Conservation (phyloP, 2,329 filamentous ascomycete genomes). For the Ustulina deusta region DNA sequence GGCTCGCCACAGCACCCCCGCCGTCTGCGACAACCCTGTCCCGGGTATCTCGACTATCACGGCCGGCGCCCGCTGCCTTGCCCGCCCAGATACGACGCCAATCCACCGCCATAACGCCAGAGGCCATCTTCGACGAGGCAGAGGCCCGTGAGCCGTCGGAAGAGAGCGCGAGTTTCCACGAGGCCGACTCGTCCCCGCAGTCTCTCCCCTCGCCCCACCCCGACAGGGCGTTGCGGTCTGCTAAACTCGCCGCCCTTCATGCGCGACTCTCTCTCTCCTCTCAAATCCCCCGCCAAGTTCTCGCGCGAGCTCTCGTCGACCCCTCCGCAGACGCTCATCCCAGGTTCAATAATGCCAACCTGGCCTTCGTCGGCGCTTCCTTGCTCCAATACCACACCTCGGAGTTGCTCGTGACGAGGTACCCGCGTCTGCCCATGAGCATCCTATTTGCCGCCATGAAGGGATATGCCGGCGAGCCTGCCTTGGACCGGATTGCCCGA, state of each 20-base stretch:
- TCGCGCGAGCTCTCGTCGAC: conserved; percentile 88
- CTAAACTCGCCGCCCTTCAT: conserved; percentile 93
- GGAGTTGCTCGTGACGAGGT: conserved; percentile 88
- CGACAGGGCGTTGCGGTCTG: conserved; percentile 74
- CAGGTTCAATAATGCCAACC: conserved; percentile 88
- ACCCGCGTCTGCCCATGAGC: conserved; percentile 89
- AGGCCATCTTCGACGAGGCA: conserved; percentile 44
- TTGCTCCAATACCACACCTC: conserved; percentile 89
- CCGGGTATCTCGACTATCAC: conserved; percentile 45
- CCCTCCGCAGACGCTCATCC: conserved; percentile 82
- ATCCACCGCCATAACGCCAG: conserved; percentile 39
- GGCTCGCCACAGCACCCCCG: conserved; percentile 60
- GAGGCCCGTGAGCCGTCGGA: conserved; percentile 37
- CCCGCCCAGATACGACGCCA: conserved; percentile 46
- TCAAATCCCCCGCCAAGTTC: conserved; percentile 84
- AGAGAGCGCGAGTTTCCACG: conserved; percentile 43
- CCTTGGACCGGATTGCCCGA: conserved; percentile 77
- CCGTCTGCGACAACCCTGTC: conserved; percentile 57
- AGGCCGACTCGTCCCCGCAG: conserved; percentile 39
- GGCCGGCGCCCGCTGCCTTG: conserved; percentile 36
- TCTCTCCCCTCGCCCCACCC: conserved; percentile 78
- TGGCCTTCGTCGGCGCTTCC: conserved; percentile 83
- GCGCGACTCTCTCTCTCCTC: conserved; percentile 85
- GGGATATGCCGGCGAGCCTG: conserved; percentile 81
- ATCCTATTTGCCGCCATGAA: conserved; percentile 88